Conservation (phyloP, 768 basidiomycete species). For the Lactifluus subvellereus region DNA sequence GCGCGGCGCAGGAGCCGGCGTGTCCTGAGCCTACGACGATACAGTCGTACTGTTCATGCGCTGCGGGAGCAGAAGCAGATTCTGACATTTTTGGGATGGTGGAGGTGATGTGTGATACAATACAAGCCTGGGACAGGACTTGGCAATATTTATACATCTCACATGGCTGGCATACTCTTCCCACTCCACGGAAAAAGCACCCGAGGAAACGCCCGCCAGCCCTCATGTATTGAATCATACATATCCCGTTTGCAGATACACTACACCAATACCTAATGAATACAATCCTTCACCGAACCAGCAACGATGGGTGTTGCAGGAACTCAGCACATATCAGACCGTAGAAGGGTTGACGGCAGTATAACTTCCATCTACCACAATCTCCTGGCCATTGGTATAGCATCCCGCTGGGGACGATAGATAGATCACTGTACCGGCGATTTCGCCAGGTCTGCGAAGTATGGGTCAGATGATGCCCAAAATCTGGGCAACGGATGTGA, state of each 20-base stretch:
- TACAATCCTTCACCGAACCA: background rate
- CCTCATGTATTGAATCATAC: background rate
- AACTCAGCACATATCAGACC: conserved; percentile 26
- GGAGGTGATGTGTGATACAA: background rate
- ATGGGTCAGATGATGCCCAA: background rate
- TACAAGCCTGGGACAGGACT: background rate
- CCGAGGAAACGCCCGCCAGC: background rate
- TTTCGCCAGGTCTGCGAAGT: conserved; percentile 54
- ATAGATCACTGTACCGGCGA: conserved; percentile 74
- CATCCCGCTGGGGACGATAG: conserved; percentile 66
- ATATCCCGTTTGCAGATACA: background rate
- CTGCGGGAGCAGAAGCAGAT: background rate
- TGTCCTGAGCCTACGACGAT: conserved; percentile 62
- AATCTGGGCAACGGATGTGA: background rate
- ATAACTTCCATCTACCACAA: conserved; percentile 73
- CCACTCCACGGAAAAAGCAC: background rate
- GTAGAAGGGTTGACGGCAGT: conserved; percentile 63
- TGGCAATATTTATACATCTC: background rate
- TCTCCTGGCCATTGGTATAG: conserved; percentile 74
- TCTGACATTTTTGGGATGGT: background rate
- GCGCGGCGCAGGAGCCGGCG: conserved; percentile 60
- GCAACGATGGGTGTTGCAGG: background rate
- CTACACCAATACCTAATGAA: background rate
- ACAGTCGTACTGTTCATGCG: conserved; percentile 36
- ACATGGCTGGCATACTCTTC: background rate